Evolutionary conservation across 2,329 filamentous ascomycete species (phyloP), one percentile per base, ranked within the genome.

Genomic region (Colletotrichum eleusines): DNA sequence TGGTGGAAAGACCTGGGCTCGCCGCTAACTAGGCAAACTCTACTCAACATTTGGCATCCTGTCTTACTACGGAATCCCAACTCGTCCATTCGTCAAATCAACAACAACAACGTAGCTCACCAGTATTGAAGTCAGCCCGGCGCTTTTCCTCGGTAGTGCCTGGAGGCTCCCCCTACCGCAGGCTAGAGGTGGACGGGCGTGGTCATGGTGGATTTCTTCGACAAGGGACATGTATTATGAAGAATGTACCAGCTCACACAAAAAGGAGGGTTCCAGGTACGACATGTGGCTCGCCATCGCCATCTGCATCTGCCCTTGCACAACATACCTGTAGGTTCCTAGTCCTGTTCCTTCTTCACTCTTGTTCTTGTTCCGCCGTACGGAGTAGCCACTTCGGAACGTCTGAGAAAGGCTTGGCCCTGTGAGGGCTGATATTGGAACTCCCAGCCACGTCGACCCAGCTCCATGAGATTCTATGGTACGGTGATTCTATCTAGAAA

Each of bases 121-220:
- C 51, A 31, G 50, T 23, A 58, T 38, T 58, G 33, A 42, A 40
- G 42, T 60, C n/a, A 38, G 53, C 6, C 53, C n/a, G 44, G 38
- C 62, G 46, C 62, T 53, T 59, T 20, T 38, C 28, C 38, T 66
- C 42, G 48, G 61, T 35, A n/a, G 35, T 26, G 28, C 54, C 35
- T 16, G 1, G 6, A 28, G 8, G 54, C 33, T 23, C 54, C 28
- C 26, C 42, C 62, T 35, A 16, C n/a, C n/a, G 57, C n/a, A 11
- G 18, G 26, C 38, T n/a, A 46, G 48, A 35, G 33, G 23, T 33
- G 54, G 55, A 26, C 46, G 23, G 38, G 38, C 55, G 40, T 14
- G 38, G 18, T 11, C 44, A 18, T 33, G 54, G 64, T 62, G 57
- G 57, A n/a, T 40, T 63, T 48, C 58, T 67, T 59, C 61, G 42